phyloP scores from a whole-genome alignment of 495 filamentous ascomycete species.

The Lasiosphaeria hispida region DNA sequence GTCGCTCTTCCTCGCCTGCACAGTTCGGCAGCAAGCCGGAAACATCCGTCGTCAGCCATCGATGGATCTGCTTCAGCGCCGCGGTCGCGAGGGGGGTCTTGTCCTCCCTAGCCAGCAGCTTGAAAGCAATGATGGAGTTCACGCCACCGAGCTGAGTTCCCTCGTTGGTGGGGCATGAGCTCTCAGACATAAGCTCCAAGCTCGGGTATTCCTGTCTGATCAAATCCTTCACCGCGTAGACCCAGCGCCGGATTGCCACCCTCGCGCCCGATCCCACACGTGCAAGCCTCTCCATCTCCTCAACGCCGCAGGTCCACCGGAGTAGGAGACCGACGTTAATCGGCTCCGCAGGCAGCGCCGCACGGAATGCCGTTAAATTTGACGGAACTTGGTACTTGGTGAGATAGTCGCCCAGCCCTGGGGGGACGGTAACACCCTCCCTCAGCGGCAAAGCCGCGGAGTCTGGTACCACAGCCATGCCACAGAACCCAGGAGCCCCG shows the following conservation, averaged over 20 bases:
- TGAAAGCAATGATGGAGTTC: constrained; percentile 1
- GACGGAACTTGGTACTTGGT: neutral
- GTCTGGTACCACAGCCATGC: constrained; percentile 1
- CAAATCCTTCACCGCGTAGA: neutral
- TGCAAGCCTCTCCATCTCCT: neutral
- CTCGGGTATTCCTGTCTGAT: neutral
- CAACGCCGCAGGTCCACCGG: constrained; percentile 1
- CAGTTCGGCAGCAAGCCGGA: neutral
- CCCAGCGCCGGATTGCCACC: neutral
- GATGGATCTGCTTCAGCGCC: constrained; percentile 1
- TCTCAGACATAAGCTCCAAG: neutral
- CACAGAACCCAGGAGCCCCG: constrained; percentile 3
- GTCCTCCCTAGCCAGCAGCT: neutral
- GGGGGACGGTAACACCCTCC: neutral
- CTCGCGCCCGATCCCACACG: neutral
- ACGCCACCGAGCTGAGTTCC: neutral
- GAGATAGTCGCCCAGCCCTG: neutral
- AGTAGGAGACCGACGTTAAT: neutral
- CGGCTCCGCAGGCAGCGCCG: neutral
- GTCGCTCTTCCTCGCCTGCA: constrained; percentile 1
- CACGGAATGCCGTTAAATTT: neutral
- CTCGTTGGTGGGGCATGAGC: neutral
- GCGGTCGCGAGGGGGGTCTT: neutral
- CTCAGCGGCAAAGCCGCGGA: neutral
- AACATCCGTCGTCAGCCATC: neutral